Evolutionary conservation across 345 rosid species (phyloP).

Genomic region (Odontarrhena argentea): DNA sequence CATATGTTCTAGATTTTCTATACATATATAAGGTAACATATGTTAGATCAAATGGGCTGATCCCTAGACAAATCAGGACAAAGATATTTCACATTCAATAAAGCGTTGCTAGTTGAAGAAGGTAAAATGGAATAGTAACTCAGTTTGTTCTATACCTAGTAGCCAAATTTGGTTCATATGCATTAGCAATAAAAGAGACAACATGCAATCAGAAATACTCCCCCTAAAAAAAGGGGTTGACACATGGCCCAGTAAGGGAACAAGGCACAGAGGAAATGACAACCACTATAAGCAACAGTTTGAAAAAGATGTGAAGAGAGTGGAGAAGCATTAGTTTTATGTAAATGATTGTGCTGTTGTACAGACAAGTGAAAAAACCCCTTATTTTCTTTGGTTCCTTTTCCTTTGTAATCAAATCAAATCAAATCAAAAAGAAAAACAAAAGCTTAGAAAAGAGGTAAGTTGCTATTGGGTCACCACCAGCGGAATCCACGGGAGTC

Average conservation of each 20-base stretch:
- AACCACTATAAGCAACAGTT: conserved; percentile 39
- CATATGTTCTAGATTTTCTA: background rate
- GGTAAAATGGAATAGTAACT: conserved; percentile 11
- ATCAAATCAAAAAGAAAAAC: conserved; percentile 25
- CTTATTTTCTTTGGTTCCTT: conserved; percentile 1
- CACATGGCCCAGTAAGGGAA: conserved; percentile 37
- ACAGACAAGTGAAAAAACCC: conserved; percentile 33
- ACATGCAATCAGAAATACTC: conserved; percentile 1
- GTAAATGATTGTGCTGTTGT: conserved; percentile 20
- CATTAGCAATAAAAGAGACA: background rate
- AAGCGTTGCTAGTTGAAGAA: conserved; percentile 23
- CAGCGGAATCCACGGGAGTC: conserved; percentile 76
- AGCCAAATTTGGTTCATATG: no score
- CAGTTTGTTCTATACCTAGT: conserved; percentile 3
- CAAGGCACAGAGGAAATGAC: conserved; percentile 47
- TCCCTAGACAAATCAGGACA: conserved; percentile 22
- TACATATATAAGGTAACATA: conserved; percentile 5
- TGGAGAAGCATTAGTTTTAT: conserved; percentile 31
- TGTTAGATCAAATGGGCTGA: background rate
- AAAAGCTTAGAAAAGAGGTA: conserved; percentile 42
- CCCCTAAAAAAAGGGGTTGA: conserved; percentile 1
- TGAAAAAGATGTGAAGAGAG: conserved; percentile 30
- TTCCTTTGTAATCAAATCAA: background rate
- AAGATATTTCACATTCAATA: background rate
- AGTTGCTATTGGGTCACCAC: conserved; percentile 38